phyloP scores from a whole-genome alignment of 768 basidiomycete species.

The Neoboletus magnificus region DNA sequence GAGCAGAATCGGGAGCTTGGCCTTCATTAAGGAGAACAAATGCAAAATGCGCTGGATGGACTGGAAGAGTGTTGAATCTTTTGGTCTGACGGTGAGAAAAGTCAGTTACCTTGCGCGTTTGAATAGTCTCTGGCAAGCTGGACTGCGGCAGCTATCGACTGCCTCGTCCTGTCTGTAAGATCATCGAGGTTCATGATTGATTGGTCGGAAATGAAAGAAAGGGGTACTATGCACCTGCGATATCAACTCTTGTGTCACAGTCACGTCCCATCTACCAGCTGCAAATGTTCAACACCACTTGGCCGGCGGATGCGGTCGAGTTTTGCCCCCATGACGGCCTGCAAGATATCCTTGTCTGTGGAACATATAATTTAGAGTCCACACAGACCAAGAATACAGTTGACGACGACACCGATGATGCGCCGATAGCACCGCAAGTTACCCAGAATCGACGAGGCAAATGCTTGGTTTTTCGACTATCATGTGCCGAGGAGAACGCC shows the following conservation, averaged over 20 bases:
- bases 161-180: slow-evolving; percentile 81
- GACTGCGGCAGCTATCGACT: slow-evolving; percentile 64
- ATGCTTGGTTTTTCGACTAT: slow-evolving; percentile 64
- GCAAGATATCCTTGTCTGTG: slow-evolving; percentile 73
- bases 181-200: slow-evolving; percentile 51
- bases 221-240: not conserved
- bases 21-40: slow-evolving; percentile 76
- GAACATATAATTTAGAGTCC: slow-evolving; percentile 82
- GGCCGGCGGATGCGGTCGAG: slow-evolving; percentile 87
- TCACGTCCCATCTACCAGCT: not conserved
- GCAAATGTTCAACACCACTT: slow-evolving; percentile 55
- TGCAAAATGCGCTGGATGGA: slow-evolving; percentile 81
- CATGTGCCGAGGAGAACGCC: slow-evolving; percentile 26
- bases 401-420: slow-evolving; percentile 3
- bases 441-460: slow-evolving; percentile 58
- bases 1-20: slow-evolving; percentile 34
- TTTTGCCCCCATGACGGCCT: slow-evolving; percentile 73
- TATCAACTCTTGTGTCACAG: not conserved
- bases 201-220: not conserved
- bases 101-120: slow-evolving; percentile 65
- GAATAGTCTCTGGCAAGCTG: slow-evolving; percentile 84
- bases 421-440: not conserved
- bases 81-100: not conserved
- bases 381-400: not conserved
- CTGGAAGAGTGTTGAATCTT: slow-evolving; percentile 35